Conservation (phyloP, 495 filamentous ascomycete species). For the Tuber umbilicatum region DNA sequence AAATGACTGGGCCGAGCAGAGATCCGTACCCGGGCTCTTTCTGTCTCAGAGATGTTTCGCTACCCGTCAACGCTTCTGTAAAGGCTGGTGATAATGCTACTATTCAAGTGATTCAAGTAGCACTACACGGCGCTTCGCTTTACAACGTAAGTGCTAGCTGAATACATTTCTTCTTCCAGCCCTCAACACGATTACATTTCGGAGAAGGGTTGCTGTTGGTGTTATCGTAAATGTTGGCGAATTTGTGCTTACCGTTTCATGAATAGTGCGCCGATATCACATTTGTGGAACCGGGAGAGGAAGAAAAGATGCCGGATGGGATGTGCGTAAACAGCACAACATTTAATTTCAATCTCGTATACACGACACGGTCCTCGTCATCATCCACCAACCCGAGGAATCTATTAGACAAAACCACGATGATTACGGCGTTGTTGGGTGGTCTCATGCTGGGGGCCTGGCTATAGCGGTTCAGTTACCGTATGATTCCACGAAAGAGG, state of each 20-base stretch:
- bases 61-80: conserved; percentile 65
- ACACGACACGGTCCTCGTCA: conserved; percentile 44
- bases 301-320: conserved; percentile 52
- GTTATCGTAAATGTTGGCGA: not conserved
- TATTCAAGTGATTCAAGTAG: conserved; percentile 85
- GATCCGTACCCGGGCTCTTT: conserved; percentile 76
- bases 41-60: conserved; percentile 84
- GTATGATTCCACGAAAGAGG: not conserved
- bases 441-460: conserved; percentile 22
- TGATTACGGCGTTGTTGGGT: conserved; percentile 19
- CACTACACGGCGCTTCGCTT: conserved; percentile 79
- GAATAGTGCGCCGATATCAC: conserved; percentile 84
- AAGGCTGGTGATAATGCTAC: conserved; percentile 84
- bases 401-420: conserved; percentile 12
- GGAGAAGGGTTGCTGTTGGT: not conserved
- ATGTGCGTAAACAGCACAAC: conserved; percentile 64
- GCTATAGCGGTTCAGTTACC: not conserved
- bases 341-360: conserved; percentile 59
- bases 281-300: conserved; percentile 58
- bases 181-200: not conserved
- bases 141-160: conserved; percentile 68
- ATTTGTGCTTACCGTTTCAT: not conserved
- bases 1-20: conserved; percentile 75
- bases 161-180: conserved; percentile 1
- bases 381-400: not conserved